A percentile compares a stretch with the other conserved stretches of the same genome.
Evolutionary conservation across 441 rosid species (phyloP).

Genomic region (Aquilaria agallochum): DNA sequence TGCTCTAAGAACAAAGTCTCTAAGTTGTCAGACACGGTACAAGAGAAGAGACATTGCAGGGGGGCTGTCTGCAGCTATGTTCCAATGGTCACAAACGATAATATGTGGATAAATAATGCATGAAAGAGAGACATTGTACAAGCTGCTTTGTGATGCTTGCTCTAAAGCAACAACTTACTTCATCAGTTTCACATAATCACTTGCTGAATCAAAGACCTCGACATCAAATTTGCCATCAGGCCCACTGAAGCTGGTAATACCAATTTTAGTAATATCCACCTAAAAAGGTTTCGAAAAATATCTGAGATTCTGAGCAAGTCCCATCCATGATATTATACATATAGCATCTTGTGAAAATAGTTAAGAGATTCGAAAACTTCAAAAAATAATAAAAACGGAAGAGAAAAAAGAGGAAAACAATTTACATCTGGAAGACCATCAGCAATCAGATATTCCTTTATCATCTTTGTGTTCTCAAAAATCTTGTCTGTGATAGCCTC

Average conservation of each 20-base stretch:
- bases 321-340: conserved; percentile 5
- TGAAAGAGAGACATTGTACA: no score
- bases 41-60: no score
- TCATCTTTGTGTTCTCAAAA: conserved; percentile 87
- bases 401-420: conserved; percentile 12
- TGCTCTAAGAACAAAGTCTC: no score
- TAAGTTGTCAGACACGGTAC: no score
- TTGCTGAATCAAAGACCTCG: conserved; percentile 92
- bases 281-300: conserved; percentile 23
- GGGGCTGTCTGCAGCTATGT: no score
- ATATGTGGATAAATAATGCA: no score
- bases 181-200: conserved; percentile 88
- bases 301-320: no score
- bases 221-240: conserved; percentile 90
- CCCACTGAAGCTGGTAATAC: conserved; percentile 66
- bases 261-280: conserved; percentile 77
- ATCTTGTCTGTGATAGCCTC: conserved; percentile 94
- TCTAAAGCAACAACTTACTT: conserved; percentile 52
- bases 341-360: neutral
- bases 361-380: neutral
- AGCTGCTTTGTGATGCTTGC: neutral
- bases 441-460: conserved; percentile 78
- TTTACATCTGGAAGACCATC: conserved; percentile 73
- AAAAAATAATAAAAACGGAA: neutral
- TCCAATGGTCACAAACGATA: no score